Conservation (phyloP, 139 green algal genomes). For the Volvox reticuliferus region DNA sequence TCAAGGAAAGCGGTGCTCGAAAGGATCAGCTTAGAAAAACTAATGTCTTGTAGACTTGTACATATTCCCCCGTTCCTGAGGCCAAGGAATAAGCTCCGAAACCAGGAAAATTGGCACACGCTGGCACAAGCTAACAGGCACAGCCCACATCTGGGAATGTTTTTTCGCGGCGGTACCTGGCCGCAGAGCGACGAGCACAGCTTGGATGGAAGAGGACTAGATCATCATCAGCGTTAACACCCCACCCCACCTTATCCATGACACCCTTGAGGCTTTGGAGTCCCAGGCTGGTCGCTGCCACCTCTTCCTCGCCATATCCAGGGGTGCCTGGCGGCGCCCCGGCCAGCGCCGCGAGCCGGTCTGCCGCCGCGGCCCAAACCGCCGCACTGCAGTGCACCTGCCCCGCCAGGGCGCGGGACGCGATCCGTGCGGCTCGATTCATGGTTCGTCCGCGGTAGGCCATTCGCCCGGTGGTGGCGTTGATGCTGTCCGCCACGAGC, state of each 20-base stretch:
- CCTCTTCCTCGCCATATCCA: slow-evolving; percentile 9
- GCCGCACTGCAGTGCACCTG: slow-evolving; percentile 31
- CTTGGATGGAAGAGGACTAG: too few relatives aligned
- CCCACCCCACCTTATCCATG: slow-evolving; percentile 28
- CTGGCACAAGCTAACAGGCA: too few relatives aligned
- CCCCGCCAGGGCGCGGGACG: neutral
- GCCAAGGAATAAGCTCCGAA: too few relatives aligned
- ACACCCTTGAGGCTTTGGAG: slow-evolving; percentile 29
- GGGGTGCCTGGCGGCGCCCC: neutral
- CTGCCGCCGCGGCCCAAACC: slow-evolving; percentile 1
- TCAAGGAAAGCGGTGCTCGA: too few relatives aligned
- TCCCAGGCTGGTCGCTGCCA: slow-evolving; percentile 1
- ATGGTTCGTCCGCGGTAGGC: slow-evolving; percentile 21
- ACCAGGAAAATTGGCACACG: too few relatives aligned
- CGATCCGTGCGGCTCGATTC: slow-evolving; percentile 43
- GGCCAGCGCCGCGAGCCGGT: slow-evolving; percentile 12
- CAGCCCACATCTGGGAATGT: too few relatives aligned
- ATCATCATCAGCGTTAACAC: too few relatives aligned
- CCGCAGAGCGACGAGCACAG: too few relatives aligned
- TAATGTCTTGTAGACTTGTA: too few relatives aligned
- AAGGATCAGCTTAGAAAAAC: too few relatives aligned
- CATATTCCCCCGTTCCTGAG: too few relatives aligned
- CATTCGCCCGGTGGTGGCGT: slow-evolving; percentile 31
- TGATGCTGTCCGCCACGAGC: slow-evolving; percentile 8
- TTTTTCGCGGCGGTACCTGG: too few relatives aligned